Percentiles rank a stretch among this genome's conserved stretches.
Evolutionary conservation across 306 rosid species (phyloP).

Genomic region (Astragalus membranaceus): DNA sequence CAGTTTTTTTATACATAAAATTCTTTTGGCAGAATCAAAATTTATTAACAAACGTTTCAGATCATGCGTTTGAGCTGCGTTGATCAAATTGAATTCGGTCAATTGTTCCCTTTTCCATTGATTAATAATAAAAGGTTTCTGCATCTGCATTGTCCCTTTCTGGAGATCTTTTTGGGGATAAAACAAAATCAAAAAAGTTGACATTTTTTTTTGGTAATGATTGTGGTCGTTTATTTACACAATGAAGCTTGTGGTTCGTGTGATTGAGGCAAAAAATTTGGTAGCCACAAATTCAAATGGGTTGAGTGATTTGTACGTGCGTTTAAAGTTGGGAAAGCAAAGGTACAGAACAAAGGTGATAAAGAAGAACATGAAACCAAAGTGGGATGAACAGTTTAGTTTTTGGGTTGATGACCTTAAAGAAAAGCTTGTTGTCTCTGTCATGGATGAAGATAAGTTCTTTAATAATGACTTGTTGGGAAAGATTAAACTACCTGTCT

Average conservation of each 20-base stretch:
- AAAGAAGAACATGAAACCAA: conserved; percentile 61
- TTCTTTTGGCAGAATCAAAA: neutral
- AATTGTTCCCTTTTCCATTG: neutral
- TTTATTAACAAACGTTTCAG: neutral
- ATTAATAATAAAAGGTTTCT: neutral
- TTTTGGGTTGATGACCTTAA: conserved; percentile 76
- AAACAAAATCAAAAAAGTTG: neutral
- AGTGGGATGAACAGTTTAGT: conserved; percentile 78
- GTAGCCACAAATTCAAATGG: conserved; percentile 56
- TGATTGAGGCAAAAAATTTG: conserved; percentile 71
- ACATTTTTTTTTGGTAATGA: neutral
- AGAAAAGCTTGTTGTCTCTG: conserved; percentile 50
- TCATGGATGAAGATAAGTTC: conserved; percentile 82
- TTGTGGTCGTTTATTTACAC: neutral
- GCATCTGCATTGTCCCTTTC: conserved; percentile 10
- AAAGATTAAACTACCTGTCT: conserved; percentile 49
- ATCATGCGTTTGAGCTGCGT: neutral
- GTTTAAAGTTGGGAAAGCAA: conserved; percentile 76
- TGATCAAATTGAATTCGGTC: conserved; percentile 10
- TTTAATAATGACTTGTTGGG: conserved; percentile 75
- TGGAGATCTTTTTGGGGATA: neutral
- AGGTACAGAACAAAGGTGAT: conserved; percentile 65
- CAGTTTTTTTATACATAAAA: neutral
- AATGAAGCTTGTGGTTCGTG: conserved; percentile 82
- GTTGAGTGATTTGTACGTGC: conserved; percentile 63